Evolutionary conservation across 1,284 basidiomycete species (phyloP).

Genomic region (Apiotrichum siamense): DNA sequence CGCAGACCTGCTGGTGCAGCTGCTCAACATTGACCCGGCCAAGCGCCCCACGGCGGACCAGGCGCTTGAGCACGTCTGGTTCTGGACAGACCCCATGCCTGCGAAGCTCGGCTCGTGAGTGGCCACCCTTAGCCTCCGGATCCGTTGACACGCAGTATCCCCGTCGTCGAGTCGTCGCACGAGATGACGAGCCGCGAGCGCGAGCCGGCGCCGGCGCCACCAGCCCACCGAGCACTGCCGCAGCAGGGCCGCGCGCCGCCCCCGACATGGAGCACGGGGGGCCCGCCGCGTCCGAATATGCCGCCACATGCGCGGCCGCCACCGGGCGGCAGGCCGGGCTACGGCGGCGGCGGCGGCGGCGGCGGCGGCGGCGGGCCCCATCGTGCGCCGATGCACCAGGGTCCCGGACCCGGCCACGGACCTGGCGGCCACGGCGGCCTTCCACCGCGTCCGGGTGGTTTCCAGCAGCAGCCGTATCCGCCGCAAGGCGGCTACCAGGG

Average conservation of each 20-base stretch:
- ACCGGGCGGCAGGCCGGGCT: no score
- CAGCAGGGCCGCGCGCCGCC: neutral
- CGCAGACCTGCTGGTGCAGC: slow-evolving; percentile 47
- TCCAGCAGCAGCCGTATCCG: no score
- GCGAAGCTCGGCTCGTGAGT: slow-evolving; percentile 70
- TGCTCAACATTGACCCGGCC: slow-evolving; percentile 53
- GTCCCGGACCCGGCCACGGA: no score
- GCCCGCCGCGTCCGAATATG: neutral
- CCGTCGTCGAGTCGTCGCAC: slow-evolving; percentile 32
- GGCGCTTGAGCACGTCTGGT: slow-evolving; percentile 52
- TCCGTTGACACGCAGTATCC: slow-evolving; percentile 6
- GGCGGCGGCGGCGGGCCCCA: no score
- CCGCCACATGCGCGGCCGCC: neutral
- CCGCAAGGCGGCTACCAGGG: neutral
- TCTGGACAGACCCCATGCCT: slow-evolving; percentile 73
- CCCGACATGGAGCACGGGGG: slow-evolving; percentile 5
- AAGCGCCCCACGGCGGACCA: slow-evolving; percentile 52
- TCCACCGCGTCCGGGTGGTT: no score
- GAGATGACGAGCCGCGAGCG: slow-evolving; percentile 36
- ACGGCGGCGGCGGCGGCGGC: no score
- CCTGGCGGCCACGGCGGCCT: no score
- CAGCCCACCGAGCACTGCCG: neutral
- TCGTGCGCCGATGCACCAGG: no score
- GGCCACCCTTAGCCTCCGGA: slow-evolving; percentile 32
- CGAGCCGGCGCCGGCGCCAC: slow-evolving; percentile 1